phyloP scores from a whole-genome alignment of 805 yeast species.

The Metschnikowia borealis region DNA sequence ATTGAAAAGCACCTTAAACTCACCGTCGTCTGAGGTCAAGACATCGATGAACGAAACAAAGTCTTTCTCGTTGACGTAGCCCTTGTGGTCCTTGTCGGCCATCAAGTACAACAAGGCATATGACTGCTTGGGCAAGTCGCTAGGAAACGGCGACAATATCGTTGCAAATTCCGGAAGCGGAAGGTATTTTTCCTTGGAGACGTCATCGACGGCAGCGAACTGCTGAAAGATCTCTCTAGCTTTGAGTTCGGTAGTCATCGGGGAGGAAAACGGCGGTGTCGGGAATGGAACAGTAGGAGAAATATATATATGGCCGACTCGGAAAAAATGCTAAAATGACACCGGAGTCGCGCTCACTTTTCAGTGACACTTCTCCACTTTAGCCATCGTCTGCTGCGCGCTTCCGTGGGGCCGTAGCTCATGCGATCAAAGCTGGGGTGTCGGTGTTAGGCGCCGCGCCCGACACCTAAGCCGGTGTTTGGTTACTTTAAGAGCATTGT shows the following conservation, averaged over 20 bases:
- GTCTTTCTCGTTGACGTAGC: conserved; percentile 63
- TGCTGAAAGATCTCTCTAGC: conserved; percentile 35
- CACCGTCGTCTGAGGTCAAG: conserved; percentile 37
- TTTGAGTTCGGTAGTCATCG: conserved; percentile 17
- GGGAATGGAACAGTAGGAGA: background rate
- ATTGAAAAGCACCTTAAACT: conserved; percentile 50
- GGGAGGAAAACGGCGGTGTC: conserved; percentile 1
- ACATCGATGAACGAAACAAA: conserved; percentile 69
- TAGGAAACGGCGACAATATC: conserved; percentile 38
- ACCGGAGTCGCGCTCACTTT: conserved; percentile 6
- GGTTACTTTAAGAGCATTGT: background rate
- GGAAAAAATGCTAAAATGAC: conserved; percentile 4
- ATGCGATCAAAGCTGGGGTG: conserved; percentile 5
- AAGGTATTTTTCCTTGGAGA: conserved; percentile 22
- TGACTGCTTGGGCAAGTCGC: conserved; percentile 36
- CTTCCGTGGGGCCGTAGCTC: conserved; percentile 6
- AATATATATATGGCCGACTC: conserved; percentile 2
- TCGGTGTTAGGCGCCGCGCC: conserved; percentile 4
- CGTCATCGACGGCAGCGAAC: conserved; percentile 29
- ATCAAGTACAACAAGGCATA: conserved; percentile 64
- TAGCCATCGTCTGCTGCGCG: conserved; percentile 1
- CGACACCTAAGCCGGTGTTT: background rate
- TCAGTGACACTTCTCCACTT: conserved; percentile 4
- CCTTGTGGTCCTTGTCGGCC: conserved; percentile 70
- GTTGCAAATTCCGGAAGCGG: conserved; percentile 35